A percentile compares a stretch with the other conserved stretches of the same genome.
Conservation (phyloP, 106 monocot genomes). For the Platanthera guangdongensis region DNA sequence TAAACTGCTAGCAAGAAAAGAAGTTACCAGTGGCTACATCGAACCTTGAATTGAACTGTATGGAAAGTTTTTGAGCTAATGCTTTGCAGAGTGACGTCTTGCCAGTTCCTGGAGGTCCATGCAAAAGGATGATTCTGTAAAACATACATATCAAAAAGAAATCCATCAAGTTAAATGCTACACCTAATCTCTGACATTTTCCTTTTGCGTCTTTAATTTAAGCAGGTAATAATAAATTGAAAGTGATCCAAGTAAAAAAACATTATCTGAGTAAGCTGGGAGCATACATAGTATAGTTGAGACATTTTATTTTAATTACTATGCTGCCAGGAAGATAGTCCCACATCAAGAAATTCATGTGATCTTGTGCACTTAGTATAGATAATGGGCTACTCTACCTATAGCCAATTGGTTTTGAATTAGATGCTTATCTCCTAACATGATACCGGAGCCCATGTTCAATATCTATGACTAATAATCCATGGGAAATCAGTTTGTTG, state of each 20-base stretch:
- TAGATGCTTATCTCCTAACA: too few relatives aligned
- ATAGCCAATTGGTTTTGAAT: too few relatives aligned
- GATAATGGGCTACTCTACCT: too few relatives aligned
- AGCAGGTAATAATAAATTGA: background rate
- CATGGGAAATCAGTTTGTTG: too few relatives aligned
- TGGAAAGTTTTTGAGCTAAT: conserved; percentile 96
- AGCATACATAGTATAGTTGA: background rate
- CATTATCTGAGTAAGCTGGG: background rate
- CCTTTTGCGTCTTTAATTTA: background rate
- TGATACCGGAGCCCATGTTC: too few relatives aligned
- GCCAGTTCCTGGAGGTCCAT: conserved; percentile 98
- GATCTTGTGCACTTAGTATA: too few relatives aligned
- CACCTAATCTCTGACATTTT: background rate
- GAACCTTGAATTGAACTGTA: conserved; percentile 83
- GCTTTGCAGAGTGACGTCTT: conserved; percentile 99
- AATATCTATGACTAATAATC: too few relatives aligned
- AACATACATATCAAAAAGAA: conserved; percentile 1
- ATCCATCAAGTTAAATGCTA: background rate
- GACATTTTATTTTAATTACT: background rate
- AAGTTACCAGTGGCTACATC: background rate
- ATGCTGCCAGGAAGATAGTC: background rate
- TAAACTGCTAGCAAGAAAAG: background rate
- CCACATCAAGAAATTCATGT: too few relatives aligned
- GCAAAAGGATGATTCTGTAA: conserved; percentile 87
- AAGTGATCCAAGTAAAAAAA: background rate